phyloP scores from a whole-genome alignment of 148 eudicot species.

The Limonium bicolor region DNA sequence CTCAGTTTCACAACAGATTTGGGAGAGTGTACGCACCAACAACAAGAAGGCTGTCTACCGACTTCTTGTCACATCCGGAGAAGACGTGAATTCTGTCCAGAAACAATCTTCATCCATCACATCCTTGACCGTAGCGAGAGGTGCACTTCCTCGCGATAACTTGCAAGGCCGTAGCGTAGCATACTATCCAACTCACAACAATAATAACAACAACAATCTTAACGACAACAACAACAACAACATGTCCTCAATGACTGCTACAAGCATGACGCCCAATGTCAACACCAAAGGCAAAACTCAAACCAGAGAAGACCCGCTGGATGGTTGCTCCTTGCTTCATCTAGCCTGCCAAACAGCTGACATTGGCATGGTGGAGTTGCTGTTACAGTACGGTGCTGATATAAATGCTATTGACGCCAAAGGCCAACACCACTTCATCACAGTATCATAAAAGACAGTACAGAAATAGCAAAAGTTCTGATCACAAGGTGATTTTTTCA shows the following conservation, averaged over 20 bases:
- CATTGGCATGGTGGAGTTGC: slow-evolving; percentile 90
- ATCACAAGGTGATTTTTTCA: slow-evolving; percentile 42
- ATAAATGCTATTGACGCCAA: slow-evolving; percentile 47
- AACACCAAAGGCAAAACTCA: slow-evolving; percentile 25
- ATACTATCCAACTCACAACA: no score
- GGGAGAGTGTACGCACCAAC: slow-evolving; percentile 72
- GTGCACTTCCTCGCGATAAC: no score
- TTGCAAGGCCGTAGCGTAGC: no score
- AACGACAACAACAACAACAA: slow-evolving; percentile 11
- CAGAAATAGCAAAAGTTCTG: slow-evolving; percentile 52
- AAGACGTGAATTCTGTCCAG: slow-evolving; percentile 49
- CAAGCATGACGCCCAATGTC: slow-evolving; percentile 23
- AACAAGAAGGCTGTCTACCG: slow-evolving; percentile 79
- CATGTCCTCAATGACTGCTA: slow-evolving; percentile 18
- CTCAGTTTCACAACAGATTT: slow-evolving; percentile 58
- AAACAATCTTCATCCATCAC: slow-evolving; percentile 26
- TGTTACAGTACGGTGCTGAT: slow-evolving; percentile 76
- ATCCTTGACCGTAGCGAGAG: slow-evolving; percentile 25
- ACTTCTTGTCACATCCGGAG: slow-evolving; percentile 54
- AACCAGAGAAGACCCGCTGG: slow-evolving; percentile 31
- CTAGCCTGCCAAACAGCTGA: slow-evolving; percentile 81
- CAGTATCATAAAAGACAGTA: slow-evolving; percentile 40
- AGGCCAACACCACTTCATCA: slow-evolving; percentile 88
- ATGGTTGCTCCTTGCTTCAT: slow-evolving; percentile 75
- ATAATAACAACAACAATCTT: slow-evolving; percentile 22